These are phyloP conservation scores for Trichoderma sp. DNA, from an alignment of 2,329 filamentous ascomycete species.

Conservation along the genomic window DNA sequence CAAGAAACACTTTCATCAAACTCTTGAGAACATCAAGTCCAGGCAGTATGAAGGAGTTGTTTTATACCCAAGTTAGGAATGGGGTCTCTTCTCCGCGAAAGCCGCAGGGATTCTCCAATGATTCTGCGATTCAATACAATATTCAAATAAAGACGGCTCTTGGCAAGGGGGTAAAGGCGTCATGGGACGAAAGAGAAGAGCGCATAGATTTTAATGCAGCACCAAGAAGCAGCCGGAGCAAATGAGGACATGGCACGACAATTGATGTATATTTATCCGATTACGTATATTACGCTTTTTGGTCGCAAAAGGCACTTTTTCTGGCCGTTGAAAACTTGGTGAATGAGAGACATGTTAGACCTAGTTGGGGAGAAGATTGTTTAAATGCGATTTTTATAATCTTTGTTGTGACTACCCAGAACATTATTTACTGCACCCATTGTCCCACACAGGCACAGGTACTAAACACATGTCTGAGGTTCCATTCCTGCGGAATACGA, in stretches of 20 bases:
- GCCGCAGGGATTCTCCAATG: neutral
- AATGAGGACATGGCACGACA: slow-evolving; percentile 18
- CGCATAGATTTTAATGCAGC: slow-evolving; percentile 26
- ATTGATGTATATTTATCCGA: slow-evolving; percentile 28
- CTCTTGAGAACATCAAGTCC: slow-evolving; percentile 88
- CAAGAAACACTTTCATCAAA: slow-evolving; percentile 91
- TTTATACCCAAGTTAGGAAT: slow-evolving; percentile 57
- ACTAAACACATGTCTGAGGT: neutral
- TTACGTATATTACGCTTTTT: slow-evolving; percentile 5
- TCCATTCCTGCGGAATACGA: neutral
- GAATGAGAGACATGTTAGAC: neutral
- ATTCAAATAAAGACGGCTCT: slow-evolving; percentile 3
- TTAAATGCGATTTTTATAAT: neutral
- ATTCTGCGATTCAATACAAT: neutral
- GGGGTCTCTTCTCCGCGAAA: neutral
- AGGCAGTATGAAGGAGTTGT: slow-evolving; percentile 94
- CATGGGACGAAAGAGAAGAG: slow-evolving; percentile 19
- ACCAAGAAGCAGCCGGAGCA: slow-evolving; percentile 20
- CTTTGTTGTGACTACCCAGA: neutral
- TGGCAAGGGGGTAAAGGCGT: neutral
- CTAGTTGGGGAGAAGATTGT: neutral
- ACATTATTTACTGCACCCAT: neutral
- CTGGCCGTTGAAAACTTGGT: neutral
- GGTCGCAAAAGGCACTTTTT: neutral
- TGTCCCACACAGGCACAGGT: neutral